Evolutionary conservation across 768 basidiomycete species (phyloP).

Genomic region (Infundibulicybe gibba): DNA sequence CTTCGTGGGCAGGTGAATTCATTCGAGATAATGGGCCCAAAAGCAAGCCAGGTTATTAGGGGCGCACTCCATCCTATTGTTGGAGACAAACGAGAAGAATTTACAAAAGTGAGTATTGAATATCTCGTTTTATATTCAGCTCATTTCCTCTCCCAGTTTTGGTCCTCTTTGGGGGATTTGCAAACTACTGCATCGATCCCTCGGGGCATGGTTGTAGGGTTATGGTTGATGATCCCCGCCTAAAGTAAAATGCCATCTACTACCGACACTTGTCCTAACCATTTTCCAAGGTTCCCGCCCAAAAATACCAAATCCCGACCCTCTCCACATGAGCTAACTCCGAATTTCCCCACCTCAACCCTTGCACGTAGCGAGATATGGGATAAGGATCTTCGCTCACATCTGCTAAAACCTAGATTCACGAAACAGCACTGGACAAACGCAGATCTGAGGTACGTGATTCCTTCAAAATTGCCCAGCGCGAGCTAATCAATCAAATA

Average conservation of each 20-base stretch:
- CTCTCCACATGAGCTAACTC: slow-evolving; percentile 17
- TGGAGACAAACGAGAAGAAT: slow-evolving; percentile 48
- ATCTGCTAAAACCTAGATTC: slow-evolving; percentile 59
- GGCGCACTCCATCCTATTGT: slow-evolving; percentile 53
- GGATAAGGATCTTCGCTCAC: slow-evolving; percentile 53
- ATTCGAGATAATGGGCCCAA: slow-evolving; percentile 91
- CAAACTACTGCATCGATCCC: slow-evolving; percentile 68
- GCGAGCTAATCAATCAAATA: neutral
- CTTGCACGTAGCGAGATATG: slow-evolving; percentile 73
- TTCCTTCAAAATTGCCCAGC: neutral
- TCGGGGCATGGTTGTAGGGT: slow-evolving; percentile 72
- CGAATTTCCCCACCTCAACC: slow-evolving; percentile 48
- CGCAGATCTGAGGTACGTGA: slow-evolving; percentile 64
- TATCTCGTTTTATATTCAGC: neutral
- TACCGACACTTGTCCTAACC: neutral
- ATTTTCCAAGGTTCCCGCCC: slow-evolving; percentile 69
- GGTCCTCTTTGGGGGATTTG: slow-evolving; percentile 56
- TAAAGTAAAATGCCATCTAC: slow-evolving; percentile 49
- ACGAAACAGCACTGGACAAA: slow-evolving; percentile 87
- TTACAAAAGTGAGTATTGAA: slow-evolving; percentile 47
- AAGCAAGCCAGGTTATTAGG: slow-evolving; percentile 69
- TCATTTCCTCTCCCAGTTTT: slow-evolving; percentile 45
- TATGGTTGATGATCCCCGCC: slow-evolving; percentile 80
- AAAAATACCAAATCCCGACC: slow-evolving; percentile 55
- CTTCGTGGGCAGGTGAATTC: slow-evolving; percentile 67